phyloP scores from a whole-genome alignment of 495 filamentous ascomycete genomes.

The Hypoxylon cercidicola region DNA sequence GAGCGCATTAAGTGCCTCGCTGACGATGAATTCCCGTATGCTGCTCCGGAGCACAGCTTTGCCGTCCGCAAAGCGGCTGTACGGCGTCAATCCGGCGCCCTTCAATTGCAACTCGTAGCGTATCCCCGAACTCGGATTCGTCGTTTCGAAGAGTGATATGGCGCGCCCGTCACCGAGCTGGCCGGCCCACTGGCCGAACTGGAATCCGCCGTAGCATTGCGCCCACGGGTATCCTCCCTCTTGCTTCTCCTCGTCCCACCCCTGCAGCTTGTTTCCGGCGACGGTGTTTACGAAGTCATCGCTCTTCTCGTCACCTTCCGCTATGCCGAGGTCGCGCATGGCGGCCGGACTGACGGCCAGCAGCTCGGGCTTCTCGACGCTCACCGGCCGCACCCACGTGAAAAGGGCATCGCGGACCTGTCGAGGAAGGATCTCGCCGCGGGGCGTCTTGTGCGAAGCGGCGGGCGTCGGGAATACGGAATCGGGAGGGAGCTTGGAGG shows the following conservation, averaged over 20 bases:
- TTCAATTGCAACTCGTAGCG: conserved; percentile 94
- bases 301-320: conserved; percentile 69
- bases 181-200: conserved; percentile 91
- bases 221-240: conserved; percentile 91
- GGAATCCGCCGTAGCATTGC: conserved; percentile 94
- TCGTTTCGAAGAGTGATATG: conserved; percentile 91
- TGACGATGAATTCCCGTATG: conserved; percentile 93
- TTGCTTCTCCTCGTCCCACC: conserved; percentile 67
- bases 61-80: conserved; percentile 97
- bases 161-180: conserved; percentile 96
- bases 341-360: conserved; percentile 81
- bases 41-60: conserved; percentile 91
- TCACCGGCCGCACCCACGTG: conserved; percentile 88
- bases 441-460: conserved; percentile 79
- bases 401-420: conserved; percentile 87
- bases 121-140: conserved; percentile 73
- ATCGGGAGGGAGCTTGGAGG: conserved; percentile 80
- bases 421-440: conserved; percentile 79
- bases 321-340: conserved; percentile 80
- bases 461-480: conserved; percentile 81
- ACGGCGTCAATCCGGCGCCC: conserved; percentile 91
- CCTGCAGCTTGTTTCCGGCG: conserved; percentile 80
- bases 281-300: conserved; percentile 81
- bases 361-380: conserved; percentile 74
- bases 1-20: conserved; percentile 84